Evolutionary conservation across 1,284 basidiomycete species (phyloP).

Genomic region (Boletellus deceptivus): DNA sequence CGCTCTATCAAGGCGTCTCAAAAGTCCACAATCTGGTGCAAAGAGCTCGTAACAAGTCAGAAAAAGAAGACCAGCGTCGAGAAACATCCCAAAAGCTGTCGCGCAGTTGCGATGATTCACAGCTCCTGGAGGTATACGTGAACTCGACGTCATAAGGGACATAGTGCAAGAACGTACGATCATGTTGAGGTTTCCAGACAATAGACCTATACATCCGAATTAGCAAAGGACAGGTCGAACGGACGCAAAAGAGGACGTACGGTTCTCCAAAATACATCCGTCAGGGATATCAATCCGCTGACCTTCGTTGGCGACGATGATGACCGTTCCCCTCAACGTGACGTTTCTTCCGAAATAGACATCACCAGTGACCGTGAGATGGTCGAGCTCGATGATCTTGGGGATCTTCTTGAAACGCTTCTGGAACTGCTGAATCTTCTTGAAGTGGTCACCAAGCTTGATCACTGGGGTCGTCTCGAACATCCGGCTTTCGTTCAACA

Average conservation of each 20-base stretch:
- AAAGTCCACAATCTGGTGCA: constrained; percentile 23
- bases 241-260: constrained; percentile 37
- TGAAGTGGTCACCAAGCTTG: constrained; percentile 94
- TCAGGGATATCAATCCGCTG: constrained; percentile 96
- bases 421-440: constrained; percentile 96
- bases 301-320: constrained; percentile 89
- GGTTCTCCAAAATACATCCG: constrained; percentile 93
- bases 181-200: constrained; percentile 70
- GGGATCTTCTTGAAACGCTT: constrained; percentile 98
- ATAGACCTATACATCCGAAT: constrained; percentile 40
- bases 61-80: constrained; percentile 7
- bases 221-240: background rate
- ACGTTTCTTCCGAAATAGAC: constrained; percentile 96
- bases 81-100: background rate
- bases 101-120: constrained; percentile 13
- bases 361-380: constrained; percentile 95
- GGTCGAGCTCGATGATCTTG: constrained; percentile 90
- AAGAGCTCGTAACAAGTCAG: background rate
- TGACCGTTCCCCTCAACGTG: constrained; percentile 84
- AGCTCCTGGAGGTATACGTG: constrained; percentile 26
- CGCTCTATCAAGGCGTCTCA: constrained; percentile 18
- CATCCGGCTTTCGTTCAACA: constrained; percentile 88
- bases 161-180: constrained; percentile 45
- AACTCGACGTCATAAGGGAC: background rate
- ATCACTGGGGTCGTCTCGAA: constrained; percentile 96